phyloP scores from a whole-genome alignment of 2,329 filamentous ascomycete genomes.

The Graphilbum sp. region DNA sequence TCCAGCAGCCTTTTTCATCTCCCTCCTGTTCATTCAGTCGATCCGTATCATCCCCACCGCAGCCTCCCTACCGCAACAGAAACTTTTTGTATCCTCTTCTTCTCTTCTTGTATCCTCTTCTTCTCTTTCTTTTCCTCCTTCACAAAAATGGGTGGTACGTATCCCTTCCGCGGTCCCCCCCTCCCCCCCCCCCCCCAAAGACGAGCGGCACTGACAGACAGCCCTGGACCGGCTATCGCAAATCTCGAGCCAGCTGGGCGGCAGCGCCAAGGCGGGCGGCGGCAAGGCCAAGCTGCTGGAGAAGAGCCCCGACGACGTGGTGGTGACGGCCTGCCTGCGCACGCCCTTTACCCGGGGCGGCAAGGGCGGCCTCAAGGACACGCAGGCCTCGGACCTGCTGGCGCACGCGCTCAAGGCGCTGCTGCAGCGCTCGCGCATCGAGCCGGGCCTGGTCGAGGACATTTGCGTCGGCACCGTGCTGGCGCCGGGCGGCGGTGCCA shows the following conservation, averaged over 20 bases:
- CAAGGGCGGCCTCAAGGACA: constrained; percentile 93
- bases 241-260: constrained; percentile 43
- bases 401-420: constrained; percentile 68
- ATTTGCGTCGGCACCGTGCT: constrained; percentile 85
- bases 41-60: too few species aligned
- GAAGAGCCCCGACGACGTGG: constrained; percentile 58
- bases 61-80: too few species aligned
- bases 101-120: too few species aligned
- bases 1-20: background rate
- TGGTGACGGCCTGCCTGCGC: constrained; percentile 83
- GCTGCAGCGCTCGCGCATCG: constrained; percentile 72
- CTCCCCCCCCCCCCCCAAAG: background rate
- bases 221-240: constrained; percentile 41
- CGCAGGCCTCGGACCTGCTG: constrained; percentile 69
- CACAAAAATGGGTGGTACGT: constrained; percentile 12
- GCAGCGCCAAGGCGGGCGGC: constrained; percentile 25
- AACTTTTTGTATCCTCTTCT: too few species aligned
- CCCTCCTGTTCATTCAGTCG: too few species aligned
- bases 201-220: too few species aligned
- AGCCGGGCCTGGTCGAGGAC: constrained; percentile 78
- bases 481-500: constrained; percentile 83
- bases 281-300: constrained; percentile 40
- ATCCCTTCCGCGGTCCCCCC: background rate
- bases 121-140: too few species aligned
- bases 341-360: constrained; percentile 86